Base-by-base conservation (phyloP, 2,329 filamentous ascomycete species). In the Didymella pinodella region DNA sequence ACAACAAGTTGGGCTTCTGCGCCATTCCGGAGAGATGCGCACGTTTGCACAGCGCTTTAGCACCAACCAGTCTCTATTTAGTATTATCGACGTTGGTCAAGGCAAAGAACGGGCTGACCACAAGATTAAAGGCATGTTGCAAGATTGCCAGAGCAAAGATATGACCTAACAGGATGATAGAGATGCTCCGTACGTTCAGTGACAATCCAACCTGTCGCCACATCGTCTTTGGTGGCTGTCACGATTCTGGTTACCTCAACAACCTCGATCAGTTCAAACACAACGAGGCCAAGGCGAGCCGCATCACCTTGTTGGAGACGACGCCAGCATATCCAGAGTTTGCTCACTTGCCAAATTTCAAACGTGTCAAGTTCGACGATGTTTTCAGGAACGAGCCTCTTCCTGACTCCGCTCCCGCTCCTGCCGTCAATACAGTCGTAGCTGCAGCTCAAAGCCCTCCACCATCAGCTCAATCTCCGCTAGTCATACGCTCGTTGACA, bases 81-180 rank as follows among this genome's bases (percentile, higher is more conserved):
- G 71, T 74, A 78, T 81, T 71, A 74, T 82, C 54, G 80, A 82
- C 63, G 80, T 82, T 31, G 80, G 80, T 20, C 72, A 72, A 53
- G 80, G 79, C 28, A 82, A 82, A 55, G 81, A 82, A 61, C 71
- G 77, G 46, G 80, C 80, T 43, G 80, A 82, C 60, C 77, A 81
- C 67, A 82, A 81, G 60, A 76, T 82, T 63, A 78, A 75, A 69
- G 77, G 77, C 78, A 67, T 0, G 38, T 36, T 25, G 32, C 5
- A 28, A 28, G 3, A 45, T 2, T 4, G 5, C n/a, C 16, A 16
- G 10, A 7, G 22, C 14, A 29, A 7, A 7, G 8, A 26, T 28
- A 11, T 29, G 22, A 51, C n/a, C 61, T 71, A 18, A 72, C 32
- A 6, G 6, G 18, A 12, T 12, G 2, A 18, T 64, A 73, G 80